These are phyloP conservation scores for Candida orba DNA, from an alignment of 805 yeast genomes.

Conservation along the genomic window DNA sequence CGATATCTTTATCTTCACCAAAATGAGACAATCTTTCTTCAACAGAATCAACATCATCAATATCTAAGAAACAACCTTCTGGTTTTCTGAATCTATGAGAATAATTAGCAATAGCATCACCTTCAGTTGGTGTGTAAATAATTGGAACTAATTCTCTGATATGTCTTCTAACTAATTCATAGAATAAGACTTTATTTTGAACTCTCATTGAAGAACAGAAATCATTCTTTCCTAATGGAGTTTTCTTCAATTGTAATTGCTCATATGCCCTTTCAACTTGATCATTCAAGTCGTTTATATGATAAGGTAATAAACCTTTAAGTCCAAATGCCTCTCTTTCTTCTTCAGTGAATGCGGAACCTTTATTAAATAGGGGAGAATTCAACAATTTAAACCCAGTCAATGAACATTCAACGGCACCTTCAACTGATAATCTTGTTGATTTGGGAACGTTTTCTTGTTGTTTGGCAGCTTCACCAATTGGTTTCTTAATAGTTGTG, in stretches of 20 bases:
- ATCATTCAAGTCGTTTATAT: constrained; percentile 75
- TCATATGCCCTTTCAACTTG: constrained; percentile 90
- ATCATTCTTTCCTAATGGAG: constrained; percentile 86
- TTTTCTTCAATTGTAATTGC: constrained; percentile 70
- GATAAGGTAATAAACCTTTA: constrained; percentile 77
- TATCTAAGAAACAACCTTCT: constrained; percentile 89
- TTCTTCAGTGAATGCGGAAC: constrained; percentile 85
- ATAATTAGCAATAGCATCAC: constrained; percentile 92
- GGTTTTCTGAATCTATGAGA: constrained; percentile 94
- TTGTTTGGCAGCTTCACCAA: constrained; percentile 20
- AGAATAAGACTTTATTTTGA: constrained; percentile 86
- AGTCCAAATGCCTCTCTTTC: constrained; percentile 83
- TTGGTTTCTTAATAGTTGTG: constrained; percentile 18
- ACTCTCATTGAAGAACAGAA: constrained; percentile 88
- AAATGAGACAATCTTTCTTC: constrained; percentile 68
- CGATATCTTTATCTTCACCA: constrained; percentile 87
- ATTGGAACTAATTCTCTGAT: constrained; percentile 82
- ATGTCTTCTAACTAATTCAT: constrained; percentile 81
- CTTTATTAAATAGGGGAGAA: constrained; percentile 86
- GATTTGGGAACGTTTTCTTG: constrained; percentile 18
- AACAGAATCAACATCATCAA: constrained; percentile 71
- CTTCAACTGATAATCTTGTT: constrained; percentile 49
- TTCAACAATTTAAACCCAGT: constrained; percentile 74
- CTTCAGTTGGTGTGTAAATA: constrained; percentile 84
- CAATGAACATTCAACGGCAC: constrained; percentile 74